Evolutionary conservation across 2,329 filamentous ascomycete genomes (phyloP), one percentile per base, ranked within the genome.

Genomic region (Phyllosticta citrichinensis): DNA sequence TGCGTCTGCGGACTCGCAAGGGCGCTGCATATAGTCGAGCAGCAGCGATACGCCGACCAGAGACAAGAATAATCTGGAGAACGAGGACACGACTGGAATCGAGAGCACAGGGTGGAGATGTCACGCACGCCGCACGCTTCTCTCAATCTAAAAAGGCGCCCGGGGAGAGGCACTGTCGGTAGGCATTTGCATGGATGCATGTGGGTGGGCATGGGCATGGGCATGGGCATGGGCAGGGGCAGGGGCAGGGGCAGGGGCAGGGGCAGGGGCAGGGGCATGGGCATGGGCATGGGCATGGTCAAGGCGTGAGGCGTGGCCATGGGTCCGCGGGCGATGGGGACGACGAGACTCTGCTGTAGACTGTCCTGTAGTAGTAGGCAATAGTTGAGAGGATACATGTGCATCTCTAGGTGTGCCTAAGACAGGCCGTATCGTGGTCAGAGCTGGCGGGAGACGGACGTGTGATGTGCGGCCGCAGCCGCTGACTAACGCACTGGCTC

Each of bases 381-480:
- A 30, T 30, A 30, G 27, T 27, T 27, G 25, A 27, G 25, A 27
- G 1, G 5, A 27, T n/a, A n/a, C n/a, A n/a, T n/a, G n/a, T n/a
- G n/a, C n/a, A n/a, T n/a, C n/a, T n/a, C n/a, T n/a, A n/a, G n/a
- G n/a, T n/a, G n/a, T n/a, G n/a, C 22, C 22, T 22, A 22, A 22
- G 22, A 2, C 22, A 22, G 22, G 22, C 22, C 22, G 22, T 33
- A 27, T 35, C 50, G 58, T 56, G 58, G 50, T 61, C 58, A 61
- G 53, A 56, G 58, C 58, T 55, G 54, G 53, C 58, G 58, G 58
- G 58, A 61, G 58, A 61, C 54, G 58, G 53, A 53, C 58, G 58
- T 53, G 11, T 60, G 58, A 60, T 60, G 58, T 60, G 58, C 58
- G 40, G 55, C 58, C 54, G 57, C 57, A 59, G 57, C 57, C 52